Evolutionary conservation across 176 grass and related monocot species (phyloP).

Genomic region (Bolboschoenus planiculmis): DNA sequence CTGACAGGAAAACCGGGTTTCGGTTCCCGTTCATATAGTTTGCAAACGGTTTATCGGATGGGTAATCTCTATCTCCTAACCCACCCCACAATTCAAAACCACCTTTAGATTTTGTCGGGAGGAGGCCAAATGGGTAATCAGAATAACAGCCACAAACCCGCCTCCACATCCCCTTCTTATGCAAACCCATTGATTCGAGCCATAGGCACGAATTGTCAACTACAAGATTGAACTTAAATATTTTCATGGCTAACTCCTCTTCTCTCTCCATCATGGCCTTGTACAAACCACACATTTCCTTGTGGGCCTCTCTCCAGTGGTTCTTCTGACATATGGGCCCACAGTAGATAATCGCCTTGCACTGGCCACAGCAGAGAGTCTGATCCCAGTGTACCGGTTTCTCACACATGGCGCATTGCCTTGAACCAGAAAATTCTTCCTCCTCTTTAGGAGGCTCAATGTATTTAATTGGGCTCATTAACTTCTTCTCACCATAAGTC

Average conservation of each 20-base stretch:
- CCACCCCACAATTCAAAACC: slow-evolving; percentile 28
- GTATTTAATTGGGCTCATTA: slow-evolving; percentile 17
- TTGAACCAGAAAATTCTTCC: slow-evolving; percentile 9
- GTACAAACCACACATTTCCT: slow-evolving; percentile 26
- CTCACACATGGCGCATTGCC: slow-evolving; percentile 30
- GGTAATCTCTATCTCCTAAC: slow-evolving; percentile 25
- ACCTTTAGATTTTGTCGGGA: slow-evolving; percentile 16
- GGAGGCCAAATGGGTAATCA: slow-evolving; percentile 36
- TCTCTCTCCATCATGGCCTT: slow-evolving; percentile 44
- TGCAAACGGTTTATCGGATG: slow-evolving; percentile 20
- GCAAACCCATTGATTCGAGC: slow-evolving; percentile 33
- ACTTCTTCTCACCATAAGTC: slow-evolving; percentile 31
- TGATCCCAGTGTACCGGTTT: slow-evolving; percentile 13
- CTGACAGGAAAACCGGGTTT: slow-evolving; percentile 28
- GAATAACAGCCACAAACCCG: slow-evolving; percentile 32
- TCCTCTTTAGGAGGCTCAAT: slow-evolving; percentile 28
- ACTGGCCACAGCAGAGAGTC: slow-evolving; percentile 26
- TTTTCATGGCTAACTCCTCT: slow-evolving; percentile 35
- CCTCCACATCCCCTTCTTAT: slow-evolving; percentile 42
- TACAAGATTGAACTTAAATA: slow-evolving; percentile 36
- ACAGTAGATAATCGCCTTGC: slow-evolving; percentile 27
- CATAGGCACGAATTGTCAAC: slow-evolving; percentile 33
- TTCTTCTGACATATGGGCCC: slow-evolving; percentile 35
- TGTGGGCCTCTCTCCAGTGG: slow-evolving; percentile 40
- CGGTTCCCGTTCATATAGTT: slow-evolving; percentile 19